Evolutionary conservation across 352 stramenopile genomes (phyloP).

Genomic region (Phytophthora colocasiae): DNA sequence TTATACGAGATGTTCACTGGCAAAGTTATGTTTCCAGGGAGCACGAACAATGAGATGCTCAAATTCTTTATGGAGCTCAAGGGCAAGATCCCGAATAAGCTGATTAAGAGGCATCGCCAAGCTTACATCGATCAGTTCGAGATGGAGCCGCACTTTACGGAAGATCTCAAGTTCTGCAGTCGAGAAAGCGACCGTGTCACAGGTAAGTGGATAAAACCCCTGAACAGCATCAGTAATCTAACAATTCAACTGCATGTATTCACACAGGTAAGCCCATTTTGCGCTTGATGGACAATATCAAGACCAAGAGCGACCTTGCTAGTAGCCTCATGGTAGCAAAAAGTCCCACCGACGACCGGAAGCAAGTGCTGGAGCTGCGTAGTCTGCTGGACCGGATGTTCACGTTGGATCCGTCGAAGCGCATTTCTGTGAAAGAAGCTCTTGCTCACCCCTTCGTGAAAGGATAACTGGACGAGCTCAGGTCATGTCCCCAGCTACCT

Average conservation of each 20-base stretch:
- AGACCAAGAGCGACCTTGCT: slow-evolving; percentile 67
- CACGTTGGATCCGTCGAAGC: slow-evolving; percentile 79
- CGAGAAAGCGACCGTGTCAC: slow-evolving; percentile 84
- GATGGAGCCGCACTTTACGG: slow-evolving; percentile 89
- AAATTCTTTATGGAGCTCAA: slow-evolving; percentile 97
- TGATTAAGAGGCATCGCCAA: slow-evolving; percentile 84
- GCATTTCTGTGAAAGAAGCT: slow-evolving; percentile 77
- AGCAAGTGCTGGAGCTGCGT: slow-evolving; percentile 68
- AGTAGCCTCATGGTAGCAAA: slow-evolving; percentile 65
- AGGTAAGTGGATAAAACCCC: slow-evolving; percentile 40
- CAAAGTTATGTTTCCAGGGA: slow-evolving; percentile 96
- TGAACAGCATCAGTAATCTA: no score
- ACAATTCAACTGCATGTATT: slow-evolving; percentile 2
- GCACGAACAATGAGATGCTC: slow-evolving; percentile 98
- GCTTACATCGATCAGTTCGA: slow-evolving; percentile 83
- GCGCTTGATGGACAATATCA: slow-evolving; percentile 73
- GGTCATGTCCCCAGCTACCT: neutral
- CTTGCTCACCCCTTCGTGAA: slow-evolving; percentile 86
- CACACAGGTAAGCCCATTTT: slow-evolving; percentile 71
- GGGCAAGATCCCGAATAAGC: slow-evolving; percentile 86
- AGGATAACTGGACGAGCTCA: slow-evolving; percentile 3
- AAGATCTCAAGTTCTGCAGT: slow-evolving; percentile 88
- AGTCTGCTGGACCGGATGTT: slow-evolving; percentile 89
- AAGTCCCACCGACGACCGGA: slow-evolving; percentile 69
- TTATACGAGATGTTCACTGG: slow-evolving; percentile 99